Evolutionary conservation across 768 basidiomycete species (phyloP), one percentile per base, ranked within the genome.

Genomic region (Pisolithus marmoratus): DNA sequence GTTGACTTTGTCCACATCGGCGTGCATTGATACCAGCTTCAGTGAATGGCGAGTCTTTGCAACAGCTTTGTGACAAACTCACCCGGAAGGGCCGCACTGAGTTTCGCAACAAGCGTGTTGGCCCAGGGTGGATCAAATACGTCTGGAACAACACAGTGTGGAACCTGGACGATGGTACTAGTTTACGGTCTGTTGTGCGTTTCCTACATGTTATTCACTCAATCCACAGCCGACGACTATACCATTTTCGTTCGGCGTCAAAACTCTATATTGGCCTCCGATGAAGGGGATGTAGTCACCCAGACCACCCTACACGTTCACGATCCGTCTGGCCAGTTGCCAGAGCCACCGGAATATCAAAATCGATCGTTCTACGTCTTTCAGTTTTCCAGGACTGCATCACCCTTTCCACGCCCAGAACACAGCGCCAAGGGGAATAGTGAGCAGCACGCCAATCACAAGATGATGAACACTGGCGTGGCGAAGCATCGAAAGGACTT

Each of bases 121-220:
- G 81, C 27, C 74, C 86, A 15, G 87, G 88, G 34, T 92, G 90
- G 82, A 72, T 95, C 45, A 91, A 93, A 61, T 97, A 97, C 63
- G 81, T 87, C 55, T 94, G 82, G 74, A 82, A 83, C 57, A 80
- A 83, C 14, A 73, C 81, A 0, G 66, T 90, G 46, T 96, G 90
- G 90, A 87, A 88, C 61, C 70, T 97, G 11, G 91, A 95, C 63
- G 94, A 97, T 62, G 93, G 93, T 87, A 60, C 61, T 72, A 65
- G 15, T 26, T 48, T n/a, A 20, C 9, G 26, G 20, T 45, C 31
- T 34, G 20, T 6, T 34, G 4, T 27, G 8, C 15, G 23, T 42
- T 20, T 42, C n/a, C 31, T 27, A 29, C 38, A 20, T 37, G 23
- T 44, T 49, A 23, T 44, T 49, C 19, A 48, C 48, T 41, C n/a